phyloP scores from a whole-genome alignment of 1,284 basidiomycete species.

The Takashimella tepidaria region DNA sequence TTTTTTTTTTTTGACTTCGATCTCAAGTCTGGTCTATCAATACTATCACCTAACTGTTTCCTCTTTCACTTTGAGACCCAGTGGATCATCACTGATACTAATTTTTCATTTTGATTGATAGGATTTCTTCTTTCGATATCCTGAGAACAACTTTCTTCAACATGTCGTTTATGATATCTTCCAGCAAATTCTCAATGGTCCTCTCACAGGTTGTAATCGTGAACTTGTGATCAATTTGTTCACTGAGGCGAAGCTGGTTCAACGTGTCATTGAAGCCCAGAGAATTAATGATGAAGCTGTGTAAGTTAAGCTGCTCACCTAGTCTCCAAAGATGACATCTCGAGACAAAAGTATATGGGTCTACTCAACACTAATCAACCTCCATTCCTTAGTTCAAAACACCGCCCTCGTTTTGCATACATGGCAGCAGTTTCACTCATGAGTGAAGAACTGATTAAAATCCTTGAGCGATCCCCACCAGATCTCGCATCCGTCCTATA shows the following conservation, averaged over 20 bases:
- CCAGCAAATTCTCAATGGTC: slow-evolving; percentile 89
- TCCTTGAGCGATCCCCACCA: slow-evolving; percentile 69
- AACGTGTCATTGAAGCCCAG: slow-evolving; percentile 78
- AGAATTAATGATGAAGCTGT: slow-evolving; percentile 66
- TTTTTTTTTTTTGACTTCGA: too few relatives aligned
- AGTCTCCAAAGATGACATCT: slow-evolving; percentile 9
- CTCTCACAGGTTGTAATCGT: slow-evolving; percentile 71
- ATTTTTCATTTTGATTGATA: slow-evolving; percentile 35
- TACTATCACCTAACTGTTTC: too few relatives aligned
- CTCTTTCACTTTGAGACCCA: too few relatives aligned
- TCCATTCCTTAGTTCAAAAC: slow-evolving; percentile 43
- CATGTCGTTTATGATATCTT: slow-evolving; percentile 95
- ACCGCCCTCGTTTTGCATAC: slow-evolving; percentile 79
- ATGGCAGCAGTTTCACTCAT: slow-evolving; percentile 97
- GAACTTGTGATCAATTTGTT: slow-evolving; percentile 77
- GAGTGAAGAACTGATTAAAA: slow-evolving; percentile 48
- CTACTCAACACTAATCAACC: too few relatives aligned
- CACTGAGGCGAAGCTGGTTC: slow-evolving; percentile 68
- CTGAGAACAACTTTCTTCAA: slow-evolving; percentile 98
- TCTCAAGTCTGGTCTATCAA: too few relatives aligned
- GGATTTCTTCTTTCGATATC: slow-evolving; percentile 92
- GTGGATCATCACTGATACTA: slow-evolving; percentile 20
- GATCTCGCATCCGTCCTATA: slow-evolving; percentile 65
- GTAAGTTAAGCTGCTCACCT: slow-evolving; percentile 49
- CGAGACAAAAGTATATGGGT: too few relatives aligned